Evolutionary conservation across 1,284 basidiomycete species (phyloP).

Genomic region (Schizophyllum commune): DNA sequence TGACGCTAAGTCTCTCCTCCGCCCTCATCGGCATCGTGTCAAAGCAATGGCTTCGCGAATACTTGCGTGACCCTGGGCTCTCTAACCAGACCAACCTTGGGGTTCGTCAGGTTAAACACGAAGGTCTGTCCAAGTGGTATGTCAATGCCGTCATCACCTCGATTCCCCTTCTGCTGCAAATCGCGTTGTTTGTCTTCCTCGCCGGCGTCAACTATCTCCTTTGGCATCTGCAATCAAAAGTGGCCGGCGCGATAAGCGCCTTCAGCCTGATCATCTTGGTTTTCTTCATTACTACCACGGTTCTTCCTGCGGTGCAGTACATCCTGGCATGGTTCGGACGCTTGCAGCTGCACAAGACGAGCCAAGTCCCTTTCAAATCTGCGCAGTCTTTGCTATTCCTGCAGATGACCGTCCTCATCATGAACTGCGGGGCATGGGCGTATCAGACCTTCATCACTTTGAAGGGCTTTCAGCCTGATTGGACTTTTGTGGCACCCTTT

Average conservation of each 20-base stretch:
- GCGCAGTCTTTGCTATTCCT: background rate
- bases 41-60: conserved; percentile 38
- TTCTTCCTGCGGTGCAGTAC: background rate
- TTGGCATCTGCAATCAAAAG: conserved; percentile 17
- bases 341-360: background rate
- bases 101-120: conserved; percentile 25
- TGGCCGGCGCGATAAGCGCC: background rate
- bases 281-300: background rate
- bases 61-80: conserved; percentile 18
- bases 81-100: background rate
- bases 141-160: conserved; percentile 30
- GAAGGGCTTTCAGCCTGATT: background rate
- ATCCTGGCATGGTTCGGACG: background rate
- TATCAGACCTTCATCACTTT: background rate
- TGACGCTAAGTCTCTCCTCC: conserved; percentile 32
- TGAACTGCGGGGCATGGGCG: background rate
- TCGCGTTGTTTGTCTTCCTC: conserved; percentile 35
- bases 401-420: background rate
- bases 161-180: conserved; percentile 33
- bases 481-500: background rate
- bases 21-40: conserved; percentile 35
- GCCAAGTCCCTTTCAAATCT: background rate
- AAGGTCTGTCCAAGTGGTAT: conserved; percentile 28
- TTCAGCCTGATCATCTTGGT: background rate
- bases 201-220: conserved; percentile 32